phyloP scores from a whole-genome alignment of 345 rosid genomes.

The Erysimum cheiranthoides region DNA sequence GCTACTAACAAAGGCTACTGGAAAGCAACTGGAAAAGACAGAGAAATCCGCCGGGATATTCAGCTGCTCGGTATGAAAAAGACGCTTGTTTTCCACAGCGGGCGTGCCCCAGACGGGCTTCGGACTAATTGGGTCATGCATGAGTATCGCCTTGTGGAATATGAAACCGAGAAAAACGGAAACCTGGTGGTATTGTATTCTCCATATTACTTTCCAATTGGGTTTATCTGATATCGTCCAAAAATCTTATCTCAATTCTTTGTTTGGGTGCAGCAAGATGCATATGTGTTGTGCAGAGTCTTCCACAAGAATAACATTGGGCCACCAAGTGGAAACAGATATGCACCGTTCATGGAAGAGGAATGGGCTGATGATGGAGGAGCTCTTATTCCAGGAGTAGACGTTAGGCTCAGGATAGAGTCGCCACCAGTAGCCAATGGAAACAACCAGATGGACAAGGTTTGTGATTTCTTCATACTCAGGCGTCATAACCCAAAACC shows the following conservation, averaged over 20 bases:
- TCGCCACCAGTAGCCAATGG: slow-evolving; percentile 41
- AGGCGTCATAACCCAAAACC: slow-evolving; percentile 11
- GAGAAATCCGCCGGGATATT: slow-evolving; percentile 59
- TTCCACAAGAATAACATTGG: slow-evolving; percentile 93
- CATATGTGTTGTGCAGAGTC: slow-evolving; percentile 86
- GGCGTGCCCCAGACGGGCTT: slow-evolving; percentile 88
- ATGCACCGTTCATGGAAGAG: slow-evolving; percentile 82
- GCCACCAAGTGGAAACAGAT: slow-evolving; percentile 83
- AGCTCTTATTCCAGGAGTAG: slow-evolving; percentile 68
- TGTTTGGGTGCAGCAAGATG: slow-evolving; percentile 57
- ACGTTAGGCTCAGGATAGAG: slow-evolving; percentile 47
- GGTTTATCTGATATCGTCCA: background rate
- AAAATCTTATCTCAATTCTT: slow-evolving; percentile 1
- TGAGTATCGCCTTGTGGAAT: slow-evolving; percentile 84
- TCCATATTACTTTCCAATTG: background rate
- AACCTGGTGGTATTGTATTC: slow-evolving; percentile 52
- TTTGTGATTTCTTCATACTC: slow-evolving; percentile 37
- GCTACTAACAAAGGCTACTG: slow-evolving; percentile 83
- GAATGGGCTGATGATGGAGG: slow-evolving; percentile 71
- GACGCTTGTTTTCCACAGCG: slow-evolving; percentile 83
- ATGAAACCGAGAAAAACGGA: slow-evolving; percentile 56
- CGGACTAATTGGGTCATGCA: slow-evolving; percentile 99
- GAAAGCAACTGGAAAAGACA: slow-evolving; percentile 95
- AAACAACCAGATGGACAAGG: slow-evolving; percentile 51
- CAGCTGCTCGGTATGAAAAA: slow-evolving; percentile 80